Evolutionary conservation across 2,329 filamentous ascomycete genomes (phyloP).

Genomic region (Cladosporium sp.): DNA sequence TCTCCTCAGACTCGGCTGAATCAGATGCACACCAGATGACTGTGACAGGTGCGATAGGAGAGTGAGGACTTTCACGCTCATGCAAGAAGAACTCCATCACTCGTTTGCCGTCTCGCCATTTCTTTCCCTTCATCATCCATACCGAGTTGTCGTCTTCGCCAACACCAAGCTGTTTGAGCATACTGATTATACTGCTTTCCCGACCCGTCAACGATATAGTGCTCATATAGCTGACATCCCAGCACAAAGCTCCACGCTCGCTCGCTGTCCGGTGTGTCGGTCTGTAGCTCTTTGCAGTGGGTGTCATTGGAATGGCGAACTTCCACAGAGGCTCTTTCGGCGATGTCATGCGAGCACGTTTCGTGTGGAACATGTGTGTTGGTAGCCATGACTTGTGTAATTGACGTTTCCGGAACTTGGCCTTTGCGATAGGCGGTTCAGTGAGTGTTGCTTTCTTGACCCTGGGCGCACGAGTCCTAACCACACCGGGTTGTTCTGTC

Average conservation of each 20-base stretch:
- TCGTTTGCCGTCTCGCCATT: constrained; percentile 68
- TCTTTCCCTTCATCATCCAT: constrained; percentile 65
- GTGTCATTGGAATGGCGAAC: constrained; percentile 80
- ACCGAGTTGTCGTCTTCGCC: constrained; percentile 40
- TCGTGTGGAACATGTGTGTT: constrained; percentile 91
- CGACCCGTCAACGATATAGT: constrained; percentile 77
- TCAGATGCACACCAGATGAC: constrained; percentile 69
- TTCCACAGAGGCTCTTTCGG: constrained; percentile 82
- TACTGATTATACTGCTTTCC: constrained; percentile 61
- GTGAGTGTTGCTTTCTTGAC: constrained; percentile 71
- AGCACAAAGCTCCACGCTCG: constrained; percentile 74
- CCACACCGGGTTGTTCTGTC: constrained; percentile 33
- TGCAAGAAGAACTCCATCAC: constrained; percentile 59
- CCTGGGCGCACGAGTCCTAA: constrained; percentile 55
- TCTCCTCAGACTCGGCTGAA: constrained; percentile 34
- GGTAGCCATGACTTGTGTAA: constrained; percentile 89
- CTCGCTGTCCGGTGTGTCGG: constrained; percentile 79
- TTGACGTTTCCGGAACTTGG: constrained; percentile 82
- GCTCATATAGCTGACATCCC: constrained; percentile 94
- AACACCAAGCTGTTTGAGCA: constrained; percentile 67
- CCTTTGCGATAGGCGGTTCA: constrained; percentile 59
- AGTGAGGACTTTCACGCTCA: constrained; percentile 55
- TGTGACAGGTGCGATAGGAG: constrained; percentile 68
- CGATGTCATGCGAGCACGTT: constrained; percentile 83
- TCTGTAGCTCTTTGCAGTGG: constrained; percentile 86